Base-by-base conservation (phyloP, 768 basidiomycete species). In the Krasilnikovozyma curviuscula region DNA sequence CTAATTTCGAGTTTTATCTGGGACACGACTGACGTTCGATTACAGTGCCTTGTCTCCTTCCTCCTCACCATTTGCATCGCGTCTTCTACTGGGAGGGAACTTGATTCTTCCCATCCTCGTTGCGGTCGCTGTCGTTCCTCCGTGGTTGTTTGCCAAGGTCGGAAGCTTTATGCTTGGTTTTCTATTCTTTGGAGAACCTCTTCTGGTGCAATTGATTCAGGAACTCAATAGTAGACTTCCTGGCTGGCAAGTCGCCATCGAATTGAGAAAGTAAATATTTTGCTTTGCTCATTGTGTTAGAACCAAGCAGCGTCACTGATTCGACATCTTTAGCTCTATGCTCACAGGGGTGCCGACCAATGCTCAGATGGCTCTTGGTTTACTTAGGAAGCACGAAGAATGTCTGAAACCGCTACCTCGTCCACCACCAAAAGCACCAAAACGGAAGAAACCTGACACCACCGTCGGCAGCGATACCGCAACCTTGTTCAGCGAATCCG, bases 301-400 rank as follows among this genome's bases (percentile, higher is more conserved):
- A 30, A 33, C 2, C 3, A 8, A 9, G 24, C 14, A 9, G 24
- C 14, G 7, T 23, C 19, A 40, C 12, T 4, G 27, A 2, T 7
- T 9, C 19, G 1, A 32, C 8, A 0, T 12, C 10, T 32, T 21
- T 47, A 63, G 61, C 40, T 56, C 68, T 10, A 52, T 71, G 34
- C 59, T 71, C 24, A 54, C 54, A 2, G 68, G 68, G 18, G 67
- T 67, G 0, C 70, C 70, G 8, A 70, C 69, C 35, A 69, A 71
- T 50, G 65, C 67, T 27, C 70, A 71, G 49, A 64, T 71, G 9
- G 57, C 68, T 12, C 51, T 70, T 19, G 67, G 69, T 8, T 56
- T 71, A 18, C 59, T 70, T 4, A 64, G 70, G 5, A 57, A 69
- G 23, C 69, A 64, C 5, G 70, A 71, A 52, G 57, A 49, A 24